Percentiles rank a stretch among this genome's conserved stretches.
Evolutionary conservation across 2,329 filamentous ascomycete genomes (phyloP).

Genomic region (Colletotrichum sp.): DNA sequence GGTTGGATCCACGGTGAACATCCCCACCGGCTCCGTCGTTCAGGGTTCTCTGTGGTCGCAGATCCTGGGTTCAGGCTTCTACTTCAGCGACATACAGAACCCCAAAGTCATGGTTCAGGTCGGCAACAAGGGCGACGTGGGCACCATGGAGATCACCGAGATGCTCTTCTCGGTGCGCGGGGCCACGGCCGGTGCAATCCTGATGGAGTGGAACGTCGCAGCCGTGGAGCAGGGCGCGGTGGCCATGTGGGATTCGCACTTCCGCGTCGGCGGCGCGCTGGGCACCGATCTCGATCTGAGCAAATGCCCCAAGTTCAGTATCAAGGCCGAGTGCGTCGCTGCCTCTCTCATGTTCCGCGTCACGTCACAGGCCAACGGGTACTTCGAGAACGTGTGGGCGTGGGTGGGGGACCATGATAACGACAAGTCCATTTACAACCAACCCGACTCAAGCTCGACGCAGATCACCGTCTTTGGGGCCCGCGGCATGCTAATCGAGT

Average conservation of each 20-base stretch:
- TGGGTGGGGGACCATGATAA: slow-evolving; percentile 65
- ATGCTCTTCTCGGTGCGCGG: slow-evolving; percentile 71
- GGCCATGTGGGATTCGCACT: slow-evolving; percentile 33
- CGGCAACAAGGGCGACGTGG: slow-evolving; percentile 64
- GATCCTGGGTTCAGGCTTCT: slow-evolving; percentile 63
- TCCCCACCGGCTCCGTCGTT: slow-evolving; percentile 68
- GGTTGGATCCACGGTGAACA: slow-evolving; percentile 36
- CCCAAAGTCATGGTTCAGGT: slow-evolving; percentile 72
- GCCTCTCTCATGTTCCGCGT: slow-evolving; percentile 54
- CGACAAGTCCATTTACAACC: slow-evolving; percentile 22
- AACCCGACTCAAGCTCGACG: not conserved
- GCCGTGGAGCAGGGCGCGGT: slow-evolving; percentile 50
- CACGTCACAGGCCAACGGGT: slow-evolving; percentile 49
- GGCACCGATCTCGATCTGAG: slow-evolving; percentile 49
- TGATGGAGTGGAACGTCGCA: slow-evolving; percentile 76
- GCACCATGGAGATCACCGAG: slow-evolving; percentile 72
- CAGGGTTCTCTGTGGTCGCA: slow-evolving; percentile 73
- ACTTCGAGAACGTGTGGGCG: slow-evolving; percentile 62
- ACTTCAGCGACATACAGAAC: slow-evolving; percentile 64
- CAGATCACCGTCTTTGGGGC: slow-evolving; percentile 24
- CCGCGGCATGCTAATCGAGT: slow-evolving; percentile 32
- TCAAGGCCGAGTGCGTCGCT: slow-evolving; percentile 35
- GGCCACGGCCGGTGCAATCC: slow-evolving; percentile 70
- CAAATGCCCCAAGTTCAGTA: slow-evolving; percentile 43
- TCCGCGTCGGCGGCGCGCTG: slow-evolving; percentile 47